Base-by-base conservation (phyloP, 1,139 yeast species). In the Sugiyamaella xylanicola region DNA sequence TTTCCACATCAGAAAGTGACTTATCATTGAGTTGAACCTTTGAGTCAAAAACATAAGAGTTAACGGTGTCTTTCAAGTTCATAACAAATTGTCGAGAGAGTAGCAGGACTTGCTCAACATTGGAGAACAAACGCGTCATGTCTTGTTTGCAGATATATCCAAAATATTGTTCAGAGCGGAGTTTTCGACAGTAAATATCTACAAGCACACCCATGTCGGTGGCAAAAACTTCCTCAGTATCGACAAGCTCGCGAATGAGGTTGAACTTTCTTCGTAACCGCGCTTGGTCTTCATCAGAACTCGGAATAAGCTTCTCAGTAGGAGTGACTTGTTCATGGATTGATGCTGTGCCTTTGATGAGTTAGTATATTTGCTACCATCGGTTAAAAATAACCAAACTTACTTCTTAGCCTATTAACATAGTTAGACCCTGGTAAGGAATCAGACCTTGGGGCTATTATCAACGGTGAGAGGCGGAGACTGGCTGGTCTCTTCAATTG, bases 201-300 rank as follows among this genome's bases (percentile, higher is more conserved):
- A 67, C 64, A 7, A 70, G 63, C 0, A 73, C 72, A 1, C 64
- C 67, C 65, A 74, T 61, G 53, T 74, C 77, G 9, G 64, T 64
- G 8, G 72, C 67, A 58, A 72, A 74, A 11, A 64, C 63, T 37
- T 65, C 61, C 53, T 74, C 77, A 2, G 76, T 71, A 11, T 61
- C 61, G 51, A 71, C 66, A 3, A 74, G 62, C 58, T 74, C 77
- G 9, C 73, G 66, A 44, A 73, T 66, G n/a, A 70, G 61, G 32
- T 70, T 68, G 62, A 59, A 64, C 53, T 62, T 61, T 35, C 59
- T 60, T 40, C 61, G 54, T 29, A 65, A 55, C 21, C 63, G 58
- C 21, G 62, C 55, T 46, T 63, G 68, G 29, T 61, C 63, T 19
- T 57, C 62, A 51, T 48, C 46, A 5, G 52, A 40, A 21, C 46